Evolutionary conservation across 108 stramenopile genomes (phyloP).

Genomic region (Skeletonema grethae): DNA sequence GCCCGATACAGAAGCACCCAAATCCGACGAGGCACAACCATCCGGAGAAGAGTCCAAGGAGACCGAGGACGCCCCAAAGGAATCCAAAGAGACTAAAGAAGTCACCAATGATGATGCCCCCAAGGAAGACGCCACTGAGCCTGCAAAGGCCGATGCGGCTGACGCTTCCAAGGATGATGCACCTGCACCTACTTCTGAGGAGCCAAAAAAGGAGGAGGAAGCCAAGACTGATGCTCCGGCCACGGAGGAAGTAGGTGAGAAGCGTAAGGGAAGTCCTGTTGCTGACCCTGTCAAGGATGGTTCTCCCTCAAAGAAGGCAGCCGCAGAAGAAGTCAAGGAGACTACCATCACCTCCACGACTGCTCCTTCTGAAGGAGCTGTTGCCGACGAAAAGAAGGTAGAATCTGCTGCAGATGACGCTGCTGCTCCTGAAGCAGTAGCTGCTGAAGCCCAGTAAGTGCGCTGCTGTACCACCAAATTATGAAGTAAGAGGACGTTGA

Average conservation of each 20-base stretch:
- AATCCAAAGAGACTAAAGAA: not conserved
- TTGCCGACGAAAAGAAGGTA: constrained; percentile 5
- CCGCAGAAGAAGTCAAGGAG: not conserved
- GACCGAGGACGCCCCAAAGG: not conserved
- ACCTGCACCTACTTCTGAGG: not conserved
- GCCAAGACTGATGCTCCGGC: not conserved
- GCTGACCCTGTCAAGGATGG: constrained; percentile 11
- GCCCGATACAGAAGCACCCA: not conserved
- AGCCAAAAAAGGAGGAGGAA: not conserved
- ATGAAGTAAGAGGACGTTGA: not conserved
- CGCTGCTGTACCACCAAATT: not conserved
- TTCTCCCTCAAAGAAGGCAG: constrained; percentile 16
- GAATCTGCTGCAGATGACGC: constrained; percentile 4
- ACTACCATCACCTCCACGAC: not conserved
- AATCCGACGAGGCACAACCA: not conserved
- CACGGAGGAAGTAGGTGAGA: not conserved
- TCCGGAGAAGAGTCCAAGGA: constrained; percentile 1
- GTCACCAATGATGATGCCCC: not conserved
- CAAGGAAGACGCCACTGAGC: not conserved
- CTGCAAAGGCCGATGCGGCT: not conserved
- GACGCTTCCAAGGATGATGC: not conserved
- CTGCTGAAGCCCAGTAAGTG: constrained; percentile 13
- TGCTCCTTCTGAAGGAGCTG: not conserved
- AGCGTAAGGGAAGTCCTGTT: not conserved
- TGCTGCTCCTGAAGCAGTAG: not conserved